Base-by-base conservation (phyloP, 2,329 filamentous ascomycete genomes). In the Alternaria sp. region DNA sequence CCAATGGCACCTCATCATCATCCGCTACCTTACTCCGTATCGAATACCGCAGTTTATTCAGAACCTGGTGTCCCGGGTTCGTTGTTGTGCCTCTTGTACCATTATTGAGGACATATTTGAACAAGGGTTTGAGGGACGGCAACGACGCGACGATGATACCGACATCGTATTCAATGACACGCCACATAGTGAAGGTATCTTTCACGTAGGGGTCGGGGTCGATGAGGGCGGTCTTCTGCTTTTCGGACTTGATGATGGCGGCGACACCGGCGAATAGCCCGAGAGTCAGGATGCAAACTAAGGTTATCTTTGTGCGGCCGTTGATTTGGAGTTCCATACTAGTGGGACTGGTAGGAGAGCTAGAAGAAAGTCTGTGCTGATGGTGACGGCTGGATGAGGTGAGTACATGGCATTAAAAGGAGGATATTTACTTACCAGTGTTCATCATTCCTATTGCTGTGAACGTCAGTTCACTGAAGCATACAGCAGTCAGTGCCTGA, bases 381-480 rank as follows among this genome's bases (percentile, higher is more conserved):
- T 51, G 5, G 34, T 51, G n/a, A 51, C 48, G 26, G 26, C 48
- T 51, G 8, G 13, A 13, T 28, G 23, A 6, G 3, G 24, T 40
- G 4, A 51, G 34, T n/a, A 8, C 8, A 23, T 11, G 24, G 7
- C 24, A 3, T 4, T 10, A 28, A 14, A 8, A 13, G 10, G 34
- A 28, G 5, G 34, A 8, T 13, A 8, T n/a, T 17, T 7, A 39
- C 48, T 39, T 5, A 79, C 78, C 69, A 61, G 79, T 81, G 67
- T 83, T 82, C 64, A 80, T 78, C 21, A 84, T 67, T 10, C 80
- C 81, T 31, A 84, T 75, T 21, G 72, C 73, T 11, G 74, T 78
- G 62, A 81, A 84, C 0, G 76, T 79, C 1, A 58, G 59, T 24
- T 69, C 67, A 13, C 73, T 76, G 61, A 80, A 82, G 65, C 82